These are phyloP conservation scores for Syzygium aromaticum DNA, from an alignment of 345 rosid species.

Conservation along the genomic window DNA sequence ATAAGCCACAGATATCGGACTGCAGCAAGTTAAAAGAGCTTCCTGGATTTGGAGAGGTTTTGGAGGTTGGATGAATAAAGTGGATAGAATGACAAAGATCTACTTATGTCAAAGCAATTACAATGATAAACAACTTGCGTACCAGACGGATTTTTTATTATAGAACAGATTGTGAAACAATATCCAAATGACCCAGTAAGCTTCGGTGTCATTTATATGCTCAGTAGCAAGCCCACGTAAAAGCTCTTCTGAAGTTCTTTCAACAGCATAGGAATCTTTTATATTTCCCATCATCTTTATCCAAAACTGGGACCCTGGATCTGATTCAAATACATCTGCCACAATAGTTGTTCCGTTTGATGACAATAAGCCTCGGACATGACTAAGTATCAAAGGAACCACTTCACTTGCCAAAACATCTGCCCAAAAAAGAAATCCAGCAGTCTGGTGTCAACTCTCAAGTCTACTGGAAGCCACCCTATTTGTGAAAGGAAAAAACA, in stretches of 20 bases:
- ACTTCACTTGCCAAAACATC: constrained; percentile 73
- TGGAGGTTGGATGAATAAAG: neutral
- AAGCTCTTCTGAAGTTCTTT: constrained; percentile 76
- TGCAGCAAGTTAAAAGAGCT: neutral
- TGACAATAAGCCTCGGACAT: constrained; percentile 42
- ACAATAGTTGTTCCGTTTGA: constrained; percentile 29
- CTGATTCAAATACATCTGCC: constrained; percentile 26
- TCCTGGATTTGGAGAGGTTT: neutral
- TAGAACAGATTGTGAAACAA: constrained; percentile 42
- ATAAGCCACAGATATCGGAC: neutral
- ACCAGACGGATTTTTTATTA: constrained; percentile 58
- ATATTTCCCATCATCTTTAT: constrained; percentile 52
- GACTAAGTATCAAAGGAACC: constrained; percentile 43
- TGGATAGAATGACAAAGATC: neutral
- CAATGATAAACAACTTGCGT: constrained; percentile 9
- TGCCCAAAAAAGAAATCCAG: constrained; percentile 12
- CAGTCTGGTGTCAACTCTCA: neutral
- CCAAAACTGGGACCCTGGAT: constrained; percentile 52
- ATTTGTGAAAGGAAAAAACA: neutral
- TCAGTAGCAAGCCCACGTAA: constrained; percentile 59
- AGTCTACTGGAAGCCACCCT: neutral
- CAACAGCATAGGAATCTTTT: constrained; percentile 68
- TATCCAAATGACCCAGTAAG: constrained; percentile 78
- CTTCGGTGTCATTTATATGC: constrained; percentile 59
- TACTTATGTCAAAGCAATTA: neutral